Evolutionary conservation across 306 rosid genomes (phyloP).

Genomic region (Mimosa bimucronata): DNA sequence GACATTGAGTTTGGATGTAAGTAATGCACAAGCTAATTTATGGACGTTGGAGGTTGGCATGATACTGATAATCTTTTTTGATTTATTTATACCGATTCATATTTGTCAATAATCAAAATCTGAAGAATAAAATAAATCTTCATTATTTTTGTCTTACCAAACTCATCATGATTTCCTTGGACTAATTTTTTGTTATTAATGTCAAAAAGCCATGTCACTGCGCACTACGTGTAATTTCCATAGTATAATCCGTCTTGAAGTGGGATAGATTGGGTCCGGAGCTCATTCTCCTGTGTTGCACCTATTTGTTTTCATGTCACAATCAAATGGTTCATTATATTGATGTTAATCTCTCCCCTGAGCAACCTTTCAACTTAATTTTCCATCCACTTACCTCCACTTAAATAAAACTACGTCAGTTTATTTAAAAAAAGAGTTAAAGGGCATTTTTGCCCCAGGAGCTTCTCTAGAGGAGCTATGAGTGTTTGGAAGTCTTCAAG

Average conservation of each 20-base stretch:
- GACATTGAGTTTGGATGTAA: not conserved
- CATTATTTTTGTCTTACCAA: not conserved
- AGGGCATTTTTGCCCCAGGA: no score
- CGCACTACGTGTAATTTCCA: not conserved
- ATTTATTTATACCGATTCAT: not conserved
- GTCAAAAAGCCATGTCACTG: not conserved
- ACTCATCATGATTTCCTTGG: not conserved
- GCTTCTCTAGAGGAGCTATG: no score
- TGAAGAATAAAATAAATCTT: not conserved
- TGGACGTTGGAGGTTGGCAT: not conserved
- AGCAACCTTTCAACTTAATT: no score
- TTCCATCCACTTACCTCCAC: no score
- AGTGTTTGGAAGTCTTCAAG: no score
- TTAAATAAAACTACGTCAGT: no score
- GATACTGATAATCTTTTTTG: not conserved
- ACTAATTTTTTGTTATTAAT: not conserved
- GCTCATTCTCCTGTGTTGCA: not conserved
- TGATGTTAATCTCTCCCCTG: no score
- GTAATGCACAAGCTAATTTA: not conserved
- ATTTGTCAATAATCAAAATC: not conserved
- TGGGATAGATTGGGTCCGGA: not conserved
- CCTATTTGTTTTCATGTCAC: not conserved
- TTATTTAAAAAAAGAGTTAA: no score
- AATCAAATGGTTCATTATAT: not conserved
- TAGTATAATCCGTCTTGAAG: not conserved